A percentile compares a stretch with the other conserved stretches of the same genome.
These are phyloP conservation scores for Sparassis latifolia DNA, from an alignment of 1,284 basidiomycete species.

Conservation along the genomic window DNA sequence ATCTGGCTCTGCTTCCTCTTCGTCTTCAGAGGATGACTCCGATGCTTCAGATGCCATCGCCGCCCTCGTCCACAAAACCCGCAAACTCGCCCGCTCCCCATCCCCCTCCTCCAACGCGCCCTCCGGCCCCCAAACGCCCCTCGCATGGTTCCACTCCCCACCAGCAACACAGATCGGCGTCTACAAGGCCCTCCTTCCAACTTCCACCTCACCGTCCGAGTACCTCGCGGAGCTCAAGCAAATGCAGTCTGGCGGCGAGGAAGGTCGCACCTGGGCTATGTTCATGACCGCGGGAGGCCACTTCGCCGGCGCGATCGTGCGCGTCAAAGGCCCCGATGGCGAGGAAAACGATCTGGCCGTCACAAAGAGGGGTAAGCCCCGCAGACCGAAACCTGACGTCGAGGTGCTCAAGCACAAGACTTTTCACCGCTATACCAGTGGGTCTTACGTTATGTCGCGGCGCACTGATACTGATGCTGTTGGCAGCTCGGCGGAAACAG, in stretches of 20 bases:
- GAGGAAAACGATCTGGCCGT: slow-evolving; percentile 36
- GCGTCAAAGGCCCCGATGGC: slow-evolving; percentile 50
- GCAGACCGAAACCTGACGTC: slow-evolving; percentile 57
- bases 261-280: slow-evolving; percentile 83
- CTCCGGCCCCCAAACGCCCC: slow-evolving; percentile 59
- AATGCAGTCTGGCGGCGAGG: slow-evolving; percentile 57
- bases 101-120: slow-evolving; percentile 36
- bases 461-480: neutral
- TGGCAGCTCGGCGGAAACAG: slow-evolving; percentile 88
- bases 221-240: slow-evolving; percentile 56
- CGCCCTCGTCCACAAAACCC: slow-evolving; percentile 58
- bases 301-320: slow-evolving; percentile 89
- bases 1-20: slow-evolving; percentile 84
- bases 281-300: slow-evolving; percentile 97
- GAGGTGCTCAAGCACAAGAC: slow-evolving; percentile 91
- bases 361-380: slow-evolving; percentile 53
- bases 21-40: slow-evolving; percentile 48
- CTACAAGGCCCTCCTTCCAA: slow-evolving; percentile 72
- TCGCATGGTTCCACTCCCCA: slow-evolving; percentile 87
- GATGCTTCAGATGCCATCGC: slow-evolving; percentile 62
- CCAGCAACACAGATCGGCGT: slow-evolving; percentile 86
- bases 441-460: slow-evolving; percentile 16
- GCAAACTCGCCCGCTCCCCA: slow-evolving; percentile 40
- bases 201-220: slow-evolving; percentile 29
- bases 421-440: slow-evolving; percentile 98